These are phyloP conservation scores for Syzygium aqueum DNA, from an alignment of 345 rosid species.

Conservation along the genomic window DNA sequence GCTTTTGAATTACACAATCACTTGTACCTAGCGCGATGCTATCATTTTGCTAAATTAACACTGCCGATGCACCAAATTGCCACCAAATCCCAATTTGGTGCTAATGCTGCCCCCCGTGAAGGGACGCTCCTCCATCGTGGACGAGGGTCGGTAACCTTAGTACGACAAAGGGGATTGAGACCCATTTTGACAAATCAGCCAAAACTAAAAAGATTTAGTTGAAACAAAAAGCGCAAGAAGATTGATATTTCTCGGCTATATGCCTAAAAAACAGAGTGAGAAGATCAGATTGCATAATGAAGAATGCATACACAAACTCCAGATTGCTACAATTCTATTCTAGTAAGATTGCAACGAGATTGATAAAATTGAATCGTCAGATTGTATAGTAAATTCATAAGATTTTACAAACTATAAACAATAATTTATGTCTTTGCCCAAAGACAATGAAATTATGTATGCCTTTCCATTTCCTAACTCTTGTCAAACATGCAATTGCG, in stretches of 20 bases:
- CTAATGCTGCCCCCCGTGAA: neutral
- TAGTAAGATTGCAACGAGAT: neutral
- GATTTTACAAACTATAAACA: neutral
- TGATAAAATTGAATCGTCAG: neutral
- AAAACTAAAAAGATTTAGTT: neutral
- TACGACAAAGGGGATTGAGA: neutral
- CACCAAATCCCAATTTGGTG: neutral
- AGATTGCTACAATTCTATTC: neutral
- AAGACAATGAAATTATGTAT: neutral
- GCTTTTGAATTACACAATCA: neutral
- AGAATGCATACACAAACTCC: neutral
- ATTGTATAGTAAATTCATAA: neutral
- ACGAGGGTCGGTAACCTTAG: neutral
- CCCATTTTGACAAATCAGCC: neutral
- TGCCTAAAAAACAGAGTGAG: neutral
- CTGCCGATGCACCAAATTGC: neutral
- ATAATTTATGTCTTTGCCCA: neutral
- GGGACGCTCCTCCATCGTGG: neutral
- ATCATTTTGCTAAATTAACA: neutral
- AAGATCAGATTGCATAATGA: neutral
- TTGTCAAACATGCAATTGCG: neutral
- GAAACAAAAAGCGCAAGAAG: neutral
- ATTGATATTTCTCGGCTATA: neutral
- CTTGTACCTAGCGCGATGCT: neutral
- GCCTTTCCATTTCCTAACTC: neutral